Evolutionary conservation across 1,284 basidiomycete genomes (phyloP).

Genomic region (Schizophyllum amplum): DNA sequence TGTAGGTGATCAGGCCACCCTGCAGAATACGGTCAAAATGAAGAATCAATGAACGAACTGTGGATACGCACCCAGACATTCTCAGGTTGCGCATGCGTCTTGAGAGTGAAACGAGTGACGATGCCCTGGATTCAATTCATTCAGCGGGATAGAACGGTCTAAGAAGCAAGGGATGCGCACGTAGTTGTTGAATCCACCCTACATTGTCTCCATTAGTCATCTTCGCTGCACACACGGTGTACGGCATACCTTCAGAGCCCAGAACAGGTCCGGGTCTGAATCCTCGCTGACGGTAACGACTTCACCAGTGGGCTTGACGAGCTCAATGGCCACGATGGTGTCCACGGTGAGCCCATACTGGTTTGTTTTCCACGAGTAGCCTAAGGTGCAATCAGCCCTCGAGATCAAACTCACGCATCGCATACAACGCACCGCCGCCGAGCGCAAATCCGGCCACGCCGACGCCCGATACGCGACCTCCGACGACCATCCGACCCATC

Average conservation of each 20-base stretch:
- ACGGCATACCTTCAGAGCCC: conserved; percentile 27
- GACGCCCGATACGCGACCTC: conserved; percentile 44
- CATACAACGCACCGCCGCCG: conserved; percentile 39
- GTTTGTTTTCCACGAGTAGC: not conserved
- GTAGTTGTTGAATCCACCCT: conserved; percentile 58
- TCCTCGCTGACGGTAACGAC: conserved; percentile 28
- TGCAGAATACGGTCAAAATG: conserved; percentile 15
- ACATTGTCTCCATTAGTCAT: not conserved
- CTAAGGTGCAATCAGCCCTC: not conserved
- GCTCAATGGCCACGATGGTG: conserved; percentile 35
- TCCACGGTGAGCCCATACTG: conserved; percentile 32
- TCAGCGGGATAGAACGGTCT: not conserved
- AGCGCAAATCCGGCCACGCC: conserved; percentile 48
- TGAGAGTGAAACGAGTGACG: conserved; percentile 49
- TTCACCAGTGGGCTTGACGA: conserved; percentile 41
- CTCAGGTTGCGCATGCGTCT: conserved; percentile 19
- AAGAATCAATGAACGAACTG: not conserved
- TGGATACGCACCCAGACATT: conserved; percentile 45
- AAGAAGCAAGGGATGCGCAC: conserved; percentile 24
- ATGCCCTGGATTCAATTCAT: conserved; percentile 36
- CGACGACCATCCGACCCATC: conserved; percentile 40
- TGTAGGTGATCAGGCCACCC: conserved; percentile 47
- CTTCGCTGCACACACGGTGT: not conserved
- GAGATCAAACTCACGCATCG: not conserved
- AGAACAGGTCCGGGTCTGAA: conserved; percentile 36